phyloP scores from a whole-genome alignment of 768 basidiomycete genomes.

The Hericium rajendrae region DNA sequence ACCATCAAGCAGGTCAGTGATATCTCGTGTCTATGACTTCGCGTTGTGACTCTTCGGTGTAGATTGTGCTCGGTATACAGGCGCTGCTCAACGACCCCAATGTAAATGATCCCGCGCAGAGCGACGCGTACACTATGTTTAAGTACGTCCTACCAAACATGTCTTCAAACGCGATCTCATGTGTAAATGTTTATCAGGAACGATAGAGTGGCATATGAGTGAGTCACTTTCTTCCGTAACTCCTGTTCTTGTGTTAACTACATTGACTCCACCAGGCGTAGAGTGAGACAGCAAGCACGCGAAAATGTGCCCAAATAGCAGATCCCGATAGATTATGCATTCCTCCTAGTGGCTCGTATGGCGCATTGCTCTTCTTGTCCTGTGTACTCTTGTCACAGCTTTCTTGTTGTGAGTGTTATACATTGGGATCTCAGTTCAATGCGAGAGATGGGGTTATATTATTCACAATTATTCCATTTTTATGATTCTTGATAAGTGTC shows the following conservation, averaged over 20 bases:
- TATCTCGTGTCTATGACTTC: background rate
- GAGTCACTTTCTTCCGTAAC: too few relatives aligned
- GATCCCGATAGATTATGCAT: background rate
- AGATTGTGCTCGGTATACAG: conserved; percentile 96
- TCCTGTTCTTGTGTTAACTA: background rate
- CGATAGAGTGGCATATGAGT: conserved; percentile 91
- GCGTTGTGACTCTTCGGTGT: background rate
- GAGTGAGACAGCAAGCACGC: conserved; percentile 77
- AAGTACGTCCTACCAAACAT: conserved; percentile 51
- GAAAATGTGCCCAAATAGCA: conserved; percentile 81
- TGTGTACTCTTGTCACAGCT: conserved; percentile 1
- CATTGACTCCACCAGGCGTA: conserved; percentile 38
- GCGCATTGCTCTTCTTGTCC: background rate
- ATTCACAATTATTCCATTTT: too few relatives aligned
- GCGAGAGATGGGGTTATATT: too few relatives aligned
- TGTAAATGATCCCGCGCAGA: conserved; percentile 94
- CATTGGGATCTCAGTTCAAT: background rate
- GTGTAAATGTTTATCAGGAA: conserved; percentile 44
- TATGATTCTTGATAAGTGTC: too few relatives aligned
- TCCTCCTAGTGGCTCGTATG: too few relatives aligned
- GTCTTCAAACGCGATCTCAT: background rate
- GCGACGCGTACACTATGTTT: conserved; percentile 98
- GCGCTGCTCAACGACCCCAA: conserved; percentile 94
- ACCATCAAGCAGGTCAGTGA: conserved; percentile 88
- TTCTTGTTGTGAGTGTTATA: conserved; percentile 2